A percentile compares a stretch with the other conserved stretches of the same genome.
phyloP scores from a whole-genome alignment of 2,329 filamentous ascomycete species.

The Triangularia verruculosa region DNA sequence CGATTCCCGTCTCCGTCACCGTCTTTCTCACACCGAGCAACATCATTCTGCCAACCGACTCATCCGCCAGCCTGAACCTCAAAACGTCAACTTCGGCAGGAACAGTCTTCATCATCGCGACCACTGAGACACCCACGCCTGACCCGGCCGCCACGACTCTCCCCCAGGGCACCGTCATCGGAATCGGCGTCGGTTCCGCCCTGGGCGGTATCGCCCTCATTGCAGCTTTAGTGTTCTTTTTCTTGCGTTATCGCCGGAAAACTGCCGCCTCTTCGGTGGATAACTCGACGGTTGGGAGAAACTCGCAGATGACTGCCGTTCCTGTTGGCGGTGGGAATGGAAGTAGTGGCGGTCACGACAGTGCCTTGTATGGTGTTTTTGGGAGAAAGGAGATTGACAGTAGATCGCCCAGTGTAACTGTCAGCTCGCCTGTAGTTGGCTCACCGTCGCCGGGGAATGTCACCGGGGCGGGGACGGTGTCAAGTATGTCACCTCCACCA shows the following conservation, averaged over 20 bases:
- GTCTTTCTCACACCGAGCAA: background rate
- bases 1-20: background rate
- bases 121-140: background rate
- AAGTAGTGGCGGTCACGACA: background rate
- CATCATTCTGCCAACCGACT: background rate
- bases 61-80: background rate
- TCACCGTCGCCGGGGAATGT: background rate
- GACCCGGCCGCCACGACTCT: background rate
- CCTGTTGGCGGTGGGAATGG: background rate
- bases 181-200: background rate
- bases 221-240: background rate
- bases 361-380: background rate
- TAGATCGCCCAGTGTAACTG: background rate
- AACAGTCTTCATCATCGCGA: background rate
- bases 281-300: background rate
- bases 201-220: background rate
- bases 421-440: background rate
- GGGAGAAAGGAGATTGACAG: background rate
- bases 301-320: background rate
- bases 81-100: background rate
- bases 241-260: background rate
- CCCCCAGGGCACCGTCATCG: background rate
- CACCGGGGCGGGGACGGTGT: background rate
- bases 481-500: background rate
- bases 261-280: background rate